Evolutionary conservation across 2,329 filamentous ascomycete genomes (phyloP).

Genomic region (Xylariaceae sp.): DNA sequence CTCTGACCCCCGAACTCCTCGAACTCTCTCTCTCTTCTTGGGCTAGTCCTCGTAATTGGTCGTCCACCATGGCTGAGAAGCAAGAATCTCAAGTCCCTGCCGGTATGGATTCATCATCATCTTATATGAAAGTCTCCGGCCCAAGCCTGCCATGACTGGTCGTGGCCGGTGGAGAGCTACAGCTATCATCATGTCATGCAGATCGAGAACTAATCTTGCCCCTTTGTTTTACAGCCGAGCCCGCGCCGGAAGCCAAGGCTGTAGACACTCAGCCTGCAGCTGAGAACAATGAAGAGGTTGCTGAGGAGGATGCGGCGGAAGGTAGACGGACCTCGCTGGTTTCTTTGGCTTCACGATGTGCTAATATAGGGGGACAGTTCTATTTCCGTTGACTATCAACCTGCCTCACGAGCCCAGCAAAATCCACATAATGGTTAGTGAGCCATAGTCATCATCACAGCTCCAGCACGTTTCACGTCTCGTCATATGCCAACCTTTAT

Average conservation of each 20-base stretch:
- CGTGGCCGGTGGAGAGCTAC: not conserved
- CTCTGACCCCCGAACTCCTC: slow-evolving; percentile 12
- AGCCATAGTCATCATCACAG: slow-evolving; percentile 1
- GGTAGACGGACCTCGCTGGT: slow-evolving; percentile 19
- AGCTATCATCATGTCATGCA: not conserved
- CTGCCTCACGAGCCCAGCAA: slow-evolving; percentile 74
- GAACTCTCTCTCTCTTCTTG: slow-evolving; percentile 11
- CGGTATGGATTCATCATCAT: slow-evolving; percentile 21
- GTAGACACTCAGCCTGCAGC: slow-evolving; percentile 24
- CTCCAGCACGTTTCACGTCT: not conserved
- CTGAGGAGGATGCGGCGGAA: slow-evolving; percentile 29
- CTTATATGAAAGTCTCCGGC: not conserved
- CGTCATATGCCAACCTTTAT: slow-evolving; percentile 21
- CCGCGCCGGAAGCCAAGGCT: slow-evolving; percentile 22
- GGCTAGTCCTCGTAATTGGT: slow-evolving; percentile 14
- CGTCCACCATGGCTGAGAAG: slow-evolving; percentile 30
- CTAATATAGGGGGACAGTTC: slow-evolving; percentile 33
- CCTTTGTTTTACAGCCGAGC: slow-evolving; percentile 20
- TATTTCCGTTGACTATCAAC: slow-evolving; percentile 65
- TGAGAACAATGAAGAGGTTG: slow-evolving; percentile 21
- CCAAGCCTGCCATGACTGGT: not conserved
- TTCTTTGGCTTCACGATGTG: not conserved
- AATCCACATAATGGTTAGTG: slow-evolving; percentile 76
- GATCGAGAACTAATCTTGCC: slow-evolving; percentile 11
- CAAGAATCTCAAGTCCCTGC: slow-evolving; percentile 23